Conservation (phyloP, 495 filamentous ascomycete genomes). For the Penicillium robsamsonii region DNA sequence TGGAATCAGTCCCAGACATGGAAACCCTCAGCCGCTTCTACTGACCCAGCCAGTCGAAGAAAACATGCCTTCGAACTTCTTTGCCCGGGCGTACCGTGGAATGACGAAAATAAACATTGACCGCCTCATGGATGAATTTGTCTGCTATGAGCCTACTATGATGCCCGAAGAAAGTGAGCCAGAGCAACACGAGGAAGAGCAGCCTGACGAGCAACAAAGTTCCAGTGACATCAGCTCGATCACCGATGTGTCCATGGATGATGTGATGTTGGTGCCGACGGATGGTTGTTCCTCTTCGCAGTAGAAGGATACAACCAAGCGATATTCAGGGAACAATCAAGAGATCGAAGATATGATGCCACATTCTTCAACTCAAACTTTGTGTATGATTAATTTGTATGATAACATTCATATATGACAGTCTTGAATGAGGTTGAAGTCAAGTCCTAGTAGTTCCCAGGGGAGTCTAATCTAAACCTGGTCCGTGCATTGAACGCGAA, state of each 20-base stretch:
- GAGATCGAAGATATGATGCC: neutral
- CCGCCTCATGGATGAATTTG: neutral
- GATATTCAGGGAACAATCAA: neutral
- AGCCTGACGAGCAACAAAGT: neutral
- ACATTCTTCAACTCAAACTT: neutral
- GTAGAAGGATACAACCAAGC: neutral
- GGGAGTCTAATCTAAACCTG: conserved; percentile 28
- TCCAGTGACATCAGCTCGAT: neutral
- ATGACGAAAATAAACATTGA: neutral
- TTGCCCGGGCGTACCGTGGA: neutral
- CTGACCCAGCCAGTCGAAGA: neutral
- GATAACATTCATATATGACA: neutral
- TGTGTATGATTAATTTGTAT: neutral
- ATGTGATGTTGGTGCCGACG: conserved; percentile 1
- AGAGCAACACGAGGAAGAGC: neutral
- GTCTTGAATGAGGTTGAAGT: neutral
- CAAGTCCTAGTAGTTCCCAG: neutral
- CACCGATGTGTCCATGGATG: neutral
- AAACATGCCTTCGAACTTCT: neutral
- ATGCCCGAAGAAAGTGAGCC: neutral
- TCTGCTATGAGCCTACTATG: neutral
- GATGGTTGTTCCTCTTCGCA: neutral
- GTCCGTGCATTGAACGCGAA: conserved; percentile 35
- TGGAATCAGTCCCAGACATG: neutral
- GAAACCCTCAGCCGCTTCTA: neutral